A percentile compares a stretch with the other conserved stretches of the same genome.
phyloP scores from a whole-genome alignment of 192 early-diverging fungal genomes.

The Diversispora epigaea region DNA sequence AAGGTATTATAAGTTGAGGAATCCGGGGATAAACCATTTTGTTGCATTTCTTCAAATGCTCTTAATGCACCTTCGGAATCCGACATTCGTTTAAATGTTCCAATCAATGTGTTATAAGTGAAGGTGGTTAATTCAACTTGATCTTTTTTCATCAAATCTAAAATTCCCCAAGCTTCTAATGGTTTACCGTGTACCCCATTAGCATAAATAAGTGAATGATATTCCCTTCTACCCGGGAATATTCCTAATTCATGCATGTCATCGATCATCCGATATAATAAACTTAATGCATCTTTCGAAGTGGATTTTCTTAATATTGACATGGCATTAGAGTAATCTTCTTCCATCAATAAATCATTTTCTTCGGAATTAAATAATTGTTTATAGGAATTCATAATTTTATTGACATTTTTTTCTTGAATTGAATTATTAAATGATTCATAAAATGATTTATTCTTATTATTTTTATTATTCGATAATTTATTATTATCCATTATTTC shows the following conservation, averaged over 20 bases:
- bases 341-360: too few relatives aligned
- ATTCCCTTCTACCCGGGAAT: background rate
- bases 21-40: background rate
- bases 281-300: too few relatives aligned
- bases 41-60: constrained; percentile 2
- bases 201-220: background rate
- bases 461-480: too few relatives aligned
- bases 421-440: too few relatives aligned
- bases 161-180: background rate
- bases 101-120: background rate
- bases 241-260: background rate
- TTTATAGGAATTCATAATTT: too few relatives aligned
- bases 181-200: background rate
- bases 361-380: too few relatives aligned
- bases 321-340: too few relatives aligned
- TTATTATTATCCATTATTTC: too few relatives aligned
- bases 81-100: background rate
- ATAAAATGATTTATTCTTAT: too few relatives aligned
- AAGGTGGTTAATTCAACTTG: background rate
- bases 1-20: background rate
- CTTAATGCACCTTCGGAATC: background rate
- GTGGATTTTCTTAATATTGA: too few relatives aligned
- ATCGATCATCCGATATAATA: background rate
- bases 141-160: background rate
- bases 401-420: too few relatives aligned